Base-by-base conservation (phyloP, 2,329 filamentous ascomycete species). In the Metarhizium guizhouense region DNA sequence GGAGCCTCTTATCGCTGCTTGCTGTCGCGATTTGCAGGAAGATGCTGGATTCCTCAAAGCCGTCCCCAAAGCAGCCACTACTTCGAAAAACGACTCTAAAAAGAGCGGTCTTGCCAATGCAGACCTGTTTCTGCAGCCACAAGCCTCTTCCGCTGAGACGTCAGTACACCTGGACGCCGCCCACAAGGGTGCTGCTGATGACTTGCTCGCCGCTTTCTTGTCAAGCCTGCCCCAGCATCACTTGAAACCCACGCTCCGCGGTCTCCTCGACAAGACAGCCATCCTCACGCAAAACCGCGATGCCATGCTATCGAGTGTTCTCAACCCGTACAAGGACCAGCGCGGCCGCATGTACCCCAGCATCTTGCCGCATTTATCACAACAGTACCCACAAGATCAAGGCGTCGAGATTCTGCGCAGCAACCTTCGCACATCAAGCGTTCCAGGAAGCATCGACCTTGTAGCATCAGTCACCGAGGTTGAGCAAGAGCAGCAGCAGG, bases 221-320 rank as follows among this genome's bases (percentile, higher is more conserved):
- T 78, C 78, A 18, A 76, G 77, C 56, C 70, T 94, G 3, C 84
- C 86, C 1, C 82, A 87, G 55, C 76, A 83, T 52, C 77, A 83
- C 65, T 72, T 95, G 42, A 81, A 87, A n/a, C 82, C 86, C 8
- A 82, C 87, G 2, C 67, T 90, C 20, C 85, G 93, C 53, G 81
- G 85, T 11, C 82, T 90, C 51, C 77, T 96, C 59, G 90, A 96
- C 65, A 87, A 88, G 60, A 89, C 88, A 3, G 87, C 90, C 20
- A 86, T 96, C 55, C 73, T 96, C 25, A 81, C 78, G 5, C 77
- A 79, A 57, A 79, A 86, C 67, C 85, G 84, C 65, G 76, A 85
- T 36, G 86, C 88, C 47, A 88, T 96, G 80, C 66, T 94, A 11
- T 84, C 90, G 6, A 93, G 90, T 67, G 84, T 95, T 13, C 74